A percentile compares a stretch with the other conserved stretches of the same genome.
Evolutionary conservation across 169 alveolate genomes (phyloP).

Genomic region (Cryptosporidium bovis): DNA sequence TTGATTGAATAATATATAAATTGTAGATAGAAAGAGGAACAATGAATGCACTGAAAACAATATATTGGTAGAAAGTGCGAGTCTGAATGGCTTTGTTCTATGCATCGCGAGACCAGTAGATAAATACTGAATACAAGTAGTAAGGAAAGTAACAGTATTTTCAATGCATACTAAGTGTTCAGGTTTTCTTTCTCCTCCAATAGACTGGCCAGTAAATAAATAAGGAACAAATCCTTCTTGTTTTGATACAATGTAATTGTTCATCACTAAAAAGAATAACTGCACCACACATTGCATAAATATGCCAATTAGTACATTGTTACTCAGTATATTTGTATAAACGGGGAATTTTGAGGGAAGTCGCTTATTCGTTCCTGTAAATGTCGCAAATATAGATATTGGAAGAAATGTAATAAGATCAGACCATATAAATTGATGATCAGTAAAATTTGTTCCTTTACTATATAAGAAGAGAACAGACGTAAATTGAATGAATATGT

Average conservation of each 20-base stretch:
- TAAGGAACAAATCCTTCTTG: slow-evolving; percentile 22
- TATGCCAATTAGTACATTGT: slow-evolving; percentile 42
- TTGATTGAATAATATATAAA: not conserved
- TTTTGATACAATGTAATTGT: slow-evolving; percentile 1
- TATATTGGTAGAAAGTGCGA: slow-evolving; percentile 36
- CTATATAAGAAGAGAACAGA: slow-evolving; percentile 43
- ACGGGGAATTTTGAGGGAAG: slow-evolving; percentile 61
- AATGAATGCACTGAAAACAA: slow-evolving; percentile 9
- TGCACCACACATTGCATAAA: slow-evolving; percentile 33
- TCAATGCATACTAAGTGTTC: slow-evolving; percentile 29
- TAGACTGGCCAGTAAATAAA: not conserved
- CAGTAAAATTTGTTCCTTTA: slow-evolving; percentile 66
- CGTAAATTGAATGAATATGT: slow-evolving; percentile 62
- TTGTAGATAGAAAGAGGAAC: slow-evolving; percentile 17
- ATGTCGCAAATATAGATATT: slow-evolving; percentile 49
- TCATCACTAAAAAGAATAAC: slow-evolving; percentile 10
- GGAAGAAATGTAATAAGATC: slow-evolving; percentile 50
- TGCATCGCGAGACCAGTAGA: slow-evolving; percentile 61
- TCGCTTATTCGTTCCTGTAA: slow-evolving; percentile 25
- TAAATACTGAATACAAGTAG: slow-evolving; percentile 56
- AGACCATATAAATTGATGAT: slow-evolving; percentile 66
- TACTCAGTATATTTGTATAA: slow-evolving; percentile 47
- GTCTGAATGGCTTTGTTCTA: slow-evolving; percentile 64
- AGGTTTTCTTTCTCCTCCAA: slow-evolving; percentile 3
- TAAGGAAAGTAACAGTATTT: slow-evolving; percentile 54